Evolutionary conservation across 1,284 basidiomycete genomes (phyloP).

Genomic region (Grifola frondosa): DNA sequence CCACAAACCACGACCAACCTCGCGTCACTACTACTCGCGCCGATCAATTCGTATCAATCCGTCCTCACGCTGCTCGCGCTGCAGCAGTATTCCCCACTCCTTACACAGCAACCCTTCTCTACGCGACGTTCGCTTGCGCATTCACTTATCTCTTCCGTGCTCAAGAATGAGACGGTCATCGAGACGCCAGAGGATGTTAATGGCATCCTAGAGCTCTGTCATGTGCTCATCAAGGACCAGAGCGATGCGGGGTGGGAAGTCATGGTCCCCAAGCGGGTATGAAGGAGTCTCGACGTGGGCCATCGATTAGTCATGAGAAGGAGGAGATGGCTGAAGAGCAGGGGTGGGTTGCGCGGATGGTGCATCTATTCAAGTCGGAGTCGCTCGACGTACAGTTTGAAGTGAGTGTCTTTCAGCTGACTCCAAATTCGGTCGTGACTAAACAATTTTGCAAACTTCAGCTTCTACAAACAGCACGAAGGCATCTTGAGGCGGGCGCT

Average conservation of each 20-base stretch:
- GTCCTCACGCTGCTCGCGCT: constrained; percentile 92
- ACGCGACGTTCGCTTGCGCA: constrained; percentile 89
- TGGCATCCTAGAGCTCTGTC: constrained; percentile 87
- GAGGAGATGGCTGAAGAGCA: constrained; percentile 96
- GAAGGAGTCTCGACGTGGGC: constrained; percentile 56
- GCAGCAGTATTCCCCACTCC: constrained; percentile 81
- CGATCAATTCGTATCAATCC: constrained; percentile 92
- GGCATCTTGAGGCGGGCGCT: constrained; percentile 86
- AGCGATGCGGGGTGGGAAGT: constrained; percentile 53
- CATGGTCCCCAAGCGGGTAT: constrained; percentile 35
- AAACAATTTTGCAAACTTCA: constrained; percentile 29
- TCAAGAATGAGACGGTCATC: constrained; percentile 93
- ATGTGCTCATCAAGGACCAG: constrained; percentile 89
- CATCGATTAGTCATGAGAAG: constrained; percentile 62
- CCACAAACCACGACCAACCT: constrained; percentile 86
- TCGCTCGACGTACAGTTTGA: constrained; percentile 85
- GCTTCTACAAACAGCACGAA: constrained; percentile 86
- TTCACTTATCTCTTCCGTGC: constrained; percentile 85
- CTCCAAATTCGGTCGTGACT: neutral
- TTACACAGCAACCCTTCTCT: constrained; percentile 82
- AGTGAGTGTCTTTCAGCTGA: constrained; percentile 54
- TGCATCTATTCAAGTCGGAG: constrained; percentile 88
- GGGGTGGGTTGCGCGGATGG: constrained; percentile 95
- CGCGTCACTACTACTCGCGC: constrained; percentile 85
- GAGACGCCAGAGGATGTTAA: constrained; percentile 89